Evolutionary conservation across 805 yeast species (phyloP), one percentile per base, ranked within the genome.

Genomic region (Ogataea angusta): DNA sequence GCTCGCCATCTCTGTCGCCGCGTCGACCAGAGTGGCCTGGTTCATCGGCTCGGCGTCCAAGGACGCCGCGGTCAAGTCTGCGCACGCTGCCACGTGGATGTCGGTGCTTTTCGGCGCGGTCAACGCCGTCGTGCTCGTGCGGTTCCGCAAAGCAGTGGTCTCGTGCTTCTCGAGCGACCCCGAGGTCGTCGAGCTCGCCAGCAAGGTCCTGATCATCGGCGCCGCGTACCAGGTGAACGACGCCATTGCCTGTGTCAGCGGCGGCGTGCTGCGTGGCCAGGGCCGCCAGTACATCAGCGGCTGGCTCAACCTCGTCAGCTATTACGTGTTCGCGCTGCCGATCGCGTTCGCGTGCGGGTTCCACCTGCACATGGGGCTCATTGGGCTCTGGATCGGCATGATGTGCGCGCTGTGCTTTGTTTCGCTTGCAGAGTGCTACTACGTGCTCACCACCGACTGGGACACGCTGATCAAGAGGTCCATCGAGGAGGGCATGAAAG

Each of bases 191-290:
- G 54, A 55, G 4, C 55, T 74, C 7, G 78, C 83, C 6, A 57
- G 69, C 2, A 60, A 62, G 18, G 73, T 83, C 18, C 65, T 85
- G 64, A 79, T 85, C 59, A 64, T 81, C 33, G 74, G 81, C 30
- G 84, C 88, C 1, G 54, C 77, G 21, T 82, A 81, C 75, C 90
- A 84, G 63, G 63, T 85, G 21, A 75, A 76, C 40, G 93, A 85
- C 60, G 80, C 82, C 10, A 64, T 80, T 52, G 76, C 82, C 47
- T 85, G 88, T 12, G 78, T 82, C 36, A 75, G 85, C 2, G 89
- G 88, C 10, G 93, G 93, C 12, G 72, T 86, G 45, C 66, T 85
- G 41, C 71, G 93, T 55, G 91, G 91, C 8, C 90, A 83, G 63
- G 91, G 91, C 12, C 77, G 76, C 58, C 83, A 82, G 30, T 75